phyloP scores from a whole-genome alignment of 352 stramenopile species.

The Phytophthora nicotianae region DNA sequence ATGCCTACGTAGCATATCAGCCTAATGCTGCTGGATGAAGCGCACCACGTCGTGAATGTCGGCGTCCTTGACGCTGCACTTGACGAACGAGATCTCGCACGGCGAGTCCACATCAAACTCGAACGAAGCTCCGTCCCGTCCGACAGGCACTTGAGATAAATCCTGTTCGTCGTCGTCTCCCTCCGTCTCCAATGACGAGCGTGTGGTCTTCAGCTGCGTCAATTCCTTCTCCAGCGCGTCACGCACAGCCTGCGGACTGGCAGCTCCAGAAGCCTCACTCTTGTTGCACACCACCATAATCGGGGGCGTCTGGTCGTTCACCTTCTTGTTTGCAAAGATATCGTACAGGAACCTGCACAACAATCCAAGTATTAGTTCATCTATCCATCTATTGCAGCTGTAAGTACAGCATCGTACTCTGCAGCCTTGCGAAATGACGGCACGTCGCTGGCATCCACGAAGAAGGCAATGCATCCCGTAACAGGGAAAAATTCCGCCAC shows the following conservation, averaged over 20 bases:
- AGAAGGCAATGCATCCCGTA: slow-evolving; percentile 70
- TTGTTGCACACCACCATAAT: slow-evolving; percentile 89
- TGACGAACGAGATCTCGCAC: slow-evolving; percentile 78
- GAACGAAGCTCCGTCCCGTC: slow-evolving; percentile 74
- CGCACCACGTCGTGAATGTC: slow-evolving; percentile 64
- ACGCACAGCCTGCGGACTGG: slow-evolving; percentile 55
- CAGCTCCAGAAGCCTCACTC: slow-evolving; percentile 56
- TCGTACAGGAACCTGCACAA: slow-evolving; percentile 76
- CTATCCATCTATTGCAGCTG: slow-evolving; percentile 5
- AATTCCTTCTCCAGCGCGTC: slow-evolving; percentile 81
- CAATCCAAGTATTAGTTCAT: background rate
- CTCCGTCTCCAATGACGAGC: slow-evolving; percentile 84
- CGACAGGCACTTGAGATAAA: slow-evolving; percentile 68
- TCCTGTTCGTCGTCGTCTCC: slow-evolving; percentile 83
- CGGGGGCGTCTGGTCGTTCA: slow-evolving; percentile 73
- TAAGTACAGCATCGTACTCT: slow-evolving; percentile 50
- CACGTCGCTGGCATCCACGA: slow-evolving; percentile 71
- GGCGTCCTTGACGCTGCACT: slow-evolving; percentile 71
- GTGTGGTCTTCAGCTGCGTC: slow-evolving; percentile 86
- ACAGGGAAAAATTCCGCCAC: slow-evolving; percentile 80
- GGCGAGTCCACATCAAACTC: slow-evolving; percentile 82
- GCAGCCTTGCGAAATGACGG: slow-evolving; percentile 77
- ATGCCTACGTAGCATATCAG: slow-evolving; percentile 4
- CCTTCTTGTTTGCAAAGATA: slow-evolving; percentile 85
- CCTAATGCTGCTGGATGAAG: slow-evolving; percentile 80